A percentile compares a stretch with the other conserved stretches of the same genome.
Evolutionary conservation across 2,329 filamentous ascomycete species (phyloP).

Genomic region (Hypoxylon sp.): DNA sequence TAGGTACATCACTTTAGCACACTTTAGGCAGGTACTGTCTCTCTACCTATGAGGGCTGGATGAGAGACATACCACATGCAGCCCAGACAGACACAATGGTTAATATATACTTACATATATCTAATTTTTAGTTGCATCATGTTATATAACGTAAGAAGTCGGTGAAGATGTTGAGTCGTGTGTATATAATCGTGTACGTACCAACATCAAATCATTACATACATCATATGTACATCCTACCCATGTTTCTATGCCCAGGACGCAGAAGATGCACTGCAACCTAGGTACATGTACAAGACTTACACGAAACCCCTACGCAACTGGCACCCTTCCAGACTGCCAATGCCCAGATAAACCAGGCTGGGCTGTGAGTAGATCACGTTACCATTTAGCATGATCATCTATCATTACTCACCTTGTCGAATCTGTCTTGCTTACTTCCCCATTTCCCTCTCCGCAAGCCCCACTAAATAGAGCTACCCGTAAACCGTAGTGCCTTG

Average conservation of each 20-base stretch:
- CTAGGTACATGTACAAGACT: neutral
- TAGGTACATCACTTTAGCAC: neutral
- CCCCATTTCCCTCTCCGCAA: conserved; percentile 29
- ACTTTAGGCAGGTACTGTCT: conserved; percentile 25
- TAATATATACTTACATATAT: conserved; percentile 3
- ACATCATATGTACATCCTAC: neutral
- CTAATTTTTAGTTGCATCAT: neutral
- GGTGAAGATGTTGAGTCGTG: conserved; percentile 8
- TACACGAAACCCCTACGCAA: neutral
- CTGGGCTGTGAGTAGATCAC: conserved; percentile 30
- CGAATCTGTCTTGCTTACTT: neutral
- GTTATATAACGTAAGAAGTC: conserved; percentile 11
- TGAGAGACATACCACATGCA: neutral
- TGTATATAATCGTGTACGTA: neutral
- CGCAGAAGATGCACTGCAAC: neutral
- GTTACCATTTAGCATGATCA: conserved; percentile 34
- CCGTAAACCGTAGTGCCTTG: conserved; percentile 21
- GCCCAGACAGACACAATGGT: neutral
- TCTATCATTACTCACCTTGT: conserved; percentile 19
- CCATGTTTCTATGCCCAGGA: neutral
- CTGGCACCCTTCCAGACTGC: neutral
- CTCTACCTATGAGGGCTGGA: neutral
- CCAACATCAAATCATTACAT: too few relatives aligned
- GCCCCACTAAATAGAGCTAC: conserved; percentile 32
- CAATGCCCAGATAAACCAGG: neutral